These are phyloP conservation scores for Ascochyta pisi DNA, from an alignment of 2,329 filamentous ascomycete genomes.

Conservation along the genomic window DNA sequence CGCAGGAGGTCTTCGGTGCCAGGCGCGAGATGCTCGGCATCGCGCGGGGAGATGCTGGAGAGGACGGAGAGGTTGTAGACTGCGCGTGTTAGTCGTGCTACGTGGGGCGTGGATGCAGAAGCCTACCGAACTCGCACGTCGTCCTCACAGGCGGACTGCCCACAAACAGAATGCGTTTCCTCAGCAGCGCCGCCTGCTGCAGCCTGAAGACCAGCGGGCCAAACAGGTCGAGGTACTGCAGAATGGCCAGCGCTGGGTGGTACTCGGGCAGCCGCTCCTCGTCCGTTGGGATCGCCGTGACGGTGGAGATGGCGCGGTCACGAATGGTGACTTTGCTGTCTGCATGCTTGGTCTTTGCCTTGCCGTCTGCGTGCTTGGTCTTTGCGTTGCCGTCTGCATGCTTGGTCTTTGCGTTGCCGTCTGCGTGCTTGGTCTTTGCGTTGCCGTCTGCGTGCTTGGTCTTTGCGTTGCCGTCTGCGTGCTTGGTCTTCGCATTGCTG, in stretches of 20 bases:
- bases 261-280: slow-evolving; percentile 74
- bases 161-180: slow-evolving; percentile 87
- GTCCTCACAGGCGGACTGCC: slow-evolving; percentile 84
- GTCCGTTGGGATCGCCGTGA: slow-evolving; percentile 46
- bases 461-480: not conserved
- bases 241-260: slow-evolving; percentile 87
- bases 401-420: not conserved
- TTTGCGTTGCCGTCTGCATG: not conserved
- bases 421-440: not conserved
- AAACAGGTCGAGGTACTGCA: slow-evolving; percentile 78
- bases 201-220: slow-evolving; percentile 92
- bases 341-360: not conserved
- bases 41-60: slow-evolving; percentile 81
- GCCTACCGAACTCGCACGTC: slow-evolving; percentile 85
- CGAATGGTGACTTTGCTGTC: slow-evolving; percentile 19
- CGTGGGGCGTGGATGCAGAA: not conserved
- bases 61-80: slow-evolving; percentile 95
- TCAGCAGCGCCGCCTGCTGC: slow-evolving; percentile 82
- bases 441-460: not conserved
- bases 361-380: not conserved
- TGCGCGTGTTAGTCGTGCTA: slow-evolving; percentile 44
- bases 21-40: slow-evolving; percentile 72
- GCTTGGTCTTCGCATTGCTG: not conserved
- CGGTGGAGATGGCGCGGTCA: slow-evolving; percentile 53
- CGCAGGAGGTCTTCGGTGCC: slow-evolving; percentile 67